These are phyloP conservation scores for Heimioporus sp. DNA, from an alignment of 768 basidiomycete genomes.

Conservation along the genomic window DNA sequence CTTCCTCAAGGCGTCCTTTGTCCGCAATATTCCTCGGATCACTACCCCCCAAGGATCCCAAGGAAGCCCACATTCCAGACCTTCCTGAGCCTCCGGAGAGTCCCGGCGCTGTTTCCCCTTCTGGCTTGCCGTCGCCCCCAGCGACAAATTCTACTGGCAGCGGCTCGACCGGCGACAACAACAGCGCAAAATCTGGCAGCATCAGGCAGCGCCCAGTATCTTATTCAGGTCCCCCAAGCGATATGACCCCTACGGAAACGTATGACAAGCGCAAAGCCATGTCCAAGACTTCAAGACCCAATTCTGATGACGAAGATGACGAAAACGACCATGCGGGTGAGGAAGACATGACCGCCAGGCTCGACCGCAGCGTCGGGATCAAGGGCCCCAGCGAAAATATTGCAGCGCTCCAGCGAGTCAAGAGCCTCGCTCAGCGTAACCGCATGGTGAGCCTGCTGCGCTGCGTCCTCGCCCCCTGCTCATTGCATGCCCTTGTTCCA, in stretches of 20 bases:
- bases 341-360: constrained; percentile 64
- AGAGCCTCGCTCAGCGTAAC: constrained; percentile 69
- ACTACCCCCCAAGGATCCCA: constrained; percentile 40
- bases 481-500: constrained; percentile 27
- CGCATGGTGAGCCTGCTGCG: constrained; percentile 53
- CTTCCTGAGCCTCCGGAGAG: constrained; percentile 69
- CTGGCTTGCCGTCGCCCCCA: constrained; percentile 79
- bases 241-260: constrained; percentile 41
- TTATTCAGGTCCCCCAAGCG: constrained; percentile 20
- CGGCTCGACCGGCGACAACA: constrained; percentile 67
- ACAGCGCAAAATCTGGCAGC: constrained; percentile 40
- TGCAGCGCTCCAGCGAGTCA: constrained; percentile 63
- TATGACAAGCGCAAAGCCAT: constrained; percentile 34
- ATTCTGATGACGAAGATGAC: constrained; percentile 46
- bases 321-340: constrained; percentile 50
- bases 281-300: constrained; percentile 28
- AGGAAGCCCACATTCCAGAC: constrained; percentile 50
- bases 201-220: constrained; percentile 35
- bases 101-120: constrained; percentile 51
- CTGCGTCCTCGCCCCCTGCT: constrained; percentile 17
- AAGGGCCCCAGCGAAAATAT: constrained; percentile 51
- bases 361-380: constrained; percentile 36
- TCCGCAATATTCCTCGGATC: constrained; percentile 60
- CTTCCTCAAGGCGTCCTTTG: constrained; percentile 49
- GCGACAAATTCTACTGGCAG: constrained; percentile 85